These are phyloP conservation scores for Adiantum capillusveneris DNA, from an alignment of 75 land plant species.

Conservation along the genomic window DNA sequence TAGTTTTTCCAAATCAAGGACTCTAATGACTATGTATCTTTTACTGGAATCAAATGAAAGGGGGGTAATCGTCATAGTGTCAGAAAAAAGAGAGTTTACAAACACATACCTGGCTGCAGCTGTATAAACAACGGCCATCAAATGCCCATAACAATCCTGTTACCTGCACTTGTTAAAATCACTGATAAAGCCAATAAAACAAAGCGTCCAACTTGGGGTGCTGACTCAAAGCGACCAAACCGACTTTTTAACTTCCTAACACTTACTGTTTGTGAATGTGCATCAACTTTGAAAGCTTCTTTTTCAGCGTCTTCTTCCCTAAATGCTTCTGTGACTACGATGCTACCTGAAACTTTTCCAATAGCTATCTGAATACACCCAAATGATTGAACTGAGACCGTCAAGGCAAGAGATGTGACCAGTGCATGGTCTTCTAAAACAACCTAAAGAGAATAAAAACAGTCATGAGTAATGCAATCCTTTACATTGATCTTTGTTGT, in stretches of 20 bases:
- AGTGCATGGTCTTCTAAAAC: constrained; percentile 22
- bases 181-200: constrained; percentile 1
- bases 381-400: constrained; percentile 16
- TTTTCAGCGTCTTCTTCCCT: constrained; percentile 20
- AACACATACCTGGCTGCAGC: constrained; percentile 77
- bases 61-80: too few relatives aligned
- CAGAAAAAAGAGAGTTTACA: too few relatives aligned
- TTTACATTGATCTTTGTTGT: too few relatives aligned
- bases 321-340: constrained; percentile 47
- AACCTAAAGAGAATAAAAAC: constrained; percentile 38
- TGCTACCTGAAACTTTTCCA: constrained; percentile 76
- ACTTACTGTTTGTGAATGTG: constrained; percentile 79
- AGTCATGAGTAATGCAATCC: too few relatives aligned
- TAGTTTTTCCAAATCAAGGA: too few relatives aligned
- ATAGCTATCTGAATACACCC: constrained; percentile 45
- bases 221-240: too few relatives aligned
- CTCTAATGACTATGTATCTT: too few relatives aligned
- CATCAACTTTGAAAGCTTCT: constrained; percentile 25
- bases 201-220: too few relatives aligned
- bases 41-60: too few relatives aligned
- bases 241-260: too few relatives aligned
- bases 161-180: constrained; percentile 36
- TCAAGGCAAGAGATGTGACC: constrained; percentile 53
- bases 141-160: constrained; percentile 78
- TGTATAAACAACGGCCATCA: constrained; percentile 70